Conservation (phyloP, 331 rosid species). For the Quercus phellos region DNA sequence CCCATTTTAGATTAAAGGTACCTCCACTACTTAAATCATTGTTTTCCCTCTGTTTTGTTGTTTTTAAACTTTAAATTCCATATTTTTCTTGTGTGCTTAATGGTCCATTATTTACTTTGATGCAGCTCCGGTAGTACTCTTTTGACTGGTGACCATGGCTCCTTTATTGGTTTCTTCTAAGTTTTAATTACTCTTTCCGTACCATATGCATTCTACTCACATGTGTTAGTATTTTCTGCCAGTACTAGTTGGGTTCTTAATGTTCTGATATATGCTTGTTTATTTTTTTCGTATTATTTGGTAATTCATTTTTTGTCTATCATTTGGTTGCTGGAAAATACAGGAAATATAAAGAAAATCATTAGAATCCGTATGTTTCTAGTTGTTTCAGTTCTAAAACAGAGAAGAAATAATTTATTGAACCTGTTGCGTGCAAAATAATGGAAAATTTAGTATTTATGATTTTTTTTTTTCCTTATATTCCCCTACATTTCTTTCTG, state of each 20-base stretch:
- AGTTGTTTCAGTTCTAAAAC: too few relatives aligned
- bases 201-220: not conserved
- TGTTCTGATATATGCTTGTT: not conserved
- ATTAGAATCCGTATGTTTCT: too few relatives aligned
- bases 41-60: not conserved
- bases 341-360: too few relatives aligned
- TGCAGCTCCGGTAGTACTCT: conserved; percentile 16
- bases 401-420: too few relatives aligned
- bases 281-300: not conserved
- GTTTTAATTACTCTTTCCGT: not conserved
- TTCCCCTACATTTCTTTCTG: not conserved
- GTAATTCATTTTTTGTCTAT: not conserved
- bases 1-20: conserved; percentile 15
- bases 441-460: not conserved
- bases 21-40: not conserved
- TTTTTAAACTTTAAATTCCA: conserved; percentile 2
- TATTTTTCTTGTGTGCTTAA: not conserved
- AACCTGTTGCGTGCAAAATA: not conserved
- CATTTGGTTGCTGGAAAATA: not conserved
- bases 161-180: not conserved
- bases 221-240: not conserved
- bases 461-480: not conserved
- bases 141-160: not conserved
- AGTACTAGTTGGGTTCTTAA: not conserved
- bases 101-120: not conserved